Evolutionary conservation across 2,329 filamentous ascomycete genomes (phyloP).

Genomic region (Neurospora sp.): DNA sequence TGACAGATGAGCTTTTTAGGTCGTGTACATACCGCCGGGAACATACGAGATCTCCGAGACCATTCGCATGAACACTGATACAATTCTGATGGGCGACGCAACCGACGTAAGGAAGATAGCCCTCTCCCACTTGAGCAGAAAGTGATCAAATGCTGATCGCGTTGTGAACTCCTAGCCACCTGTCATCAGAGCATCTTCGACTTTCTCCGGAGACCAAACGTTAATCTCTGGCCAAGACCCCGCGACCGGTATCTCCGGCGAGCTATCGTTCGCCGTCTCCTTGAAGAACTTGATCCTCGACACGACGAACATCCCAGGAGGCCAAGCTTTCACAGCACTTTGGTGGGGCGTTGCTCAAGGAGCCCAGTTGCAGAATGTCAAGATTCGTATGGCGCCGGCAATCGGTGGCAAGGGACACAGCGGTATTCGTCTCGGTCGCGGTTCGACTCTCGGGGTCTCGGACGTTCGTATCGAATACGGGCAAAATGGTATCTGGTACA

Average conservation of each 20-base stretch:
- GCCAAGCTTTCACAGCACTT: conserved; percentile 28
- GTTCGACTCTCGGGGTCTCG: conserved; percentile 30
- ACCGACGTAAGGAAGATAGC: conserved; percentile 23
- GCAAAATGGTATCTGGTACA: conserved; percentile 32
- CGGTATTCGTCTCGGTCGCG: conserved; percentile 30
- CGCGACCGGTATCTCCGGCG: conserved; percentile 22
- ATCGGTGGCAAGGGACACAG: conserved; percentile 28
- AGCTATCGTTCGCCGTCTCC: conserved; percentile 32
- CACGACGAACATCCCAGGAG: conserved; percentile 27
- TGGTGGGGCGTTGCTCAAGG: conserved; percentile 36
- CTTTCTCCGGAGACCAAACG: conserved; percentile 23
- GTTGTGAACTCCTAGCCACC: conserved; percentile 24
- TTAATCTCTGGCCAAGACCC: conserved; percentile 30
- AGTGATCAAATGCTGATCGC: background rate
- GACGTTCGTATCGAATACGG: conserved; percentile 32
- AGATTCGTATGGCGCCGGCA: conserved; percentile 29
- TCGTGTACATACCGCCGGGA: conserved; percentile 33
- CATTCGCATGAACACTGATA: conserved; percentile 33
- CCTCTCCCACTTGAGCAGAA: background rate
- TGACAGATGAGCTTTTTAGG: conserved; percentile 13
- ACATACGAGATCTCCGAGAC: conserved; percentile 30
- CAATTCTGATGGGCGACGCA: conserved; percentile 35
- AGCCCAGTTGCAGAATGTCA: conserved; percentile 32
- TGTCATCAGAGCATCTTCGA: conserved; percentile 28
- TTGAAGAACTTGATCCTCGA: conserved; percentile 35